A percentile compares a stretch with the other conserved stretches of the same genome.
Evolutionary conservation across 371 early-diverging fungal species (phyloP).

Genomic region (Dichotomocladium elegans): DNA sequence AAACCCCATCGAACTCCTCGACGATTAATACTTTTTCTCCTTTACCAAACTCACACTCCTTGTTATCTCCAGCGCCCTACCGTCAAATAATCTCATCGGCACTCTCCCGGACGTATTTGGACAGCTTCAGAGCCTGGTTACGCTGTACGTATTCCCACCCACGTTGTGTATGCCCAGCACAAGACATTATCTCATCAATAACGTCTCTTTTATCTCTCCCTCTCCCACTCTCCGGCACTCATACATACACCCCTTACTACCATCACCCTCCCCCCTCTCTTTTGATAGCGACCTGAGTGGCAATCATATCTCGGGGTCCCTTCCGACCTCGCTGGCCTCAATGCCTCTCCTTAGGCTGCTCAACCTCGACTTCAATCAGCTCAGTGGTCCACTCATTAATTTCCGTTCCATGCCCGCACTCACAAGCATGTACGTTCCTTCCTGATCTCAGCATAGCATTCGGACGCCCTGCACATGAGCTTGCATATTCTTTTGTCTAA

Average conservation of each 20-base stretch:
- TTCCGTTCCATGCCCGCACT: constrained; percentile 21
- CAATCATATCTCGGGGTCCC: constrained; percentile 42
- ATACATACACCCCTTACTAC: too few relatives aligned
- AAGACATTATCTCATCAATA: too few relatives aligned
- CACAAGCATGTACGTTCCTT: constrained; percentile 23
- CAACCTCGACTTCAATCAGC: constrained; percentile 36
- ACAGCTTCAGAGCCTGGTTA: constrained; percentile 34
- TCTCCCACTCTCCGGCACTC: too few relatives aligned
- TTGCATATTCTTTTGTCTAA: too few relatives aligned
- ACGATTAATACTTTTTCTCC: too few relatives aligned
- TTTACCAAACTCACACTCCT: too few relatives aligned
- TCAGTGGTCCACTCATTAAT: constrained; percentile 28
- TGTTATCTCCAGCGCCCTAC: too few relatives aligned
- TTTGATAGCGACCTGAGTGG: constrained; percentile 39
- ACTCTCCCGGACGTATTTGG: constrained; percentile 42
- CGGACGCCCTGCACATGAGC: too few relatives aligned
- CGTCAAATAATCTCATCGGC: constrained; percentile 47
- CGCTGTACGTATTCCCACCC: constrained; percentile 24
- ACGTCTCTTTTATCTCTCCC: too few relatives aligned
- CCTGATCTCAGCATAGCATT: too few relatives aligned
- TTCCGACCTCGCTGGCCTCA: constrained; percentile 34
- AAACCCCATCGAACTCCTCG: constrained; percentile 28
- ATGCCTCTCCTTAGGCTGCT: constrained; percentile 20
- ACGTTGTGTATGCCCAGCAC: too few relatives aligned
- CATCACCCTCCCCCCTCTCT: too few relatives aligned